Evolutionary conservation across 768 basidiomycete genomes (phyloP).

Genomic region (Pleurotus tuoliensis): DNA sequence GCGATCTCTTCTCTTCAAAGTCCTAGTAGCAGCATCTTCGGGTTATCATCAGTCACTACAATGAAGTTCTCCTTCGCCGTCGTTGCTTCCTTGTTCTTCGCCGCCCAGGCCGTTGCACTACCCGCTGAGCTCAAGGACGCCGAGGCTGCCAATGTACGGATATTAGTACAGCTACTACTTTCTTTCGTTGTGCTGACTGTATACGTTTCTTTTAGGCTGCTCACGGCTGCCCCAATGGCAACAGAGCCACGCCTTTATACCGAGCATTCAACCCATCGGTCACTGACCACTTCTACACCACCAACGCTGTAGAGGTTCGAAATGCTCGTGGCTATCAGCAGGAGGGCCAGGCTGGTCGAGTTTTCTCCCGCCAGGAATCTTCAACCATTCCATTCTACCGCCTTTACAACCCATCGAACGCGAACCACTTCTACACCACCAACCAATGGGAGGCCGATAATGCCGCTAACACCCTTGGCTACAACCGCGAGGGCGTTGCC

Average conservation of each 20-base stretch:
- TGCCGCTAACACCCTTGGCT: not conserved
- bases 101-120: not conserved
- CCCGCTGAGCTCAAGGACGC: not conserved
- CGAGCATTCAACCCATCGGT: no score
- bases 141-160: not conserved
- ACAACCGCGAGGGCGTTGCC: not conserved
- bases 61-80: conserved; percentile 6
- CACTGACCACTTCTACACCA: no score
- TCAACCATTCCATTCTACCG: not conserved
- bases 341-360: not conserved
- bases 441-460: not conserved
- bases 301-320: no score
- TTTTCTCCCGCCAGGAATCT: not conserved
- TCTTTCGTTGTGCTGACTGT: not conserved
- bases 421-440: not conserved
- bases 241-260: no score
- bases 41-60: not conserved
- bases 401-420: not conserved
- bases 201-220: not conserved
- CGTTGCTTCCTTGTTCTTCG: conserved; percentile 5
- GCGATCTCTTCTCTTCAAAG: conserved; percentile 1
- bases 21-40: not conserved
- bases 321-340: not conserved
- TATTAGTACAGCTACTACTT: not conserved
- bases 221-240: no score